Conservation (phyloP, 1,284 basidiomycete genomes). For the Trichosporon asahii region DNA sequence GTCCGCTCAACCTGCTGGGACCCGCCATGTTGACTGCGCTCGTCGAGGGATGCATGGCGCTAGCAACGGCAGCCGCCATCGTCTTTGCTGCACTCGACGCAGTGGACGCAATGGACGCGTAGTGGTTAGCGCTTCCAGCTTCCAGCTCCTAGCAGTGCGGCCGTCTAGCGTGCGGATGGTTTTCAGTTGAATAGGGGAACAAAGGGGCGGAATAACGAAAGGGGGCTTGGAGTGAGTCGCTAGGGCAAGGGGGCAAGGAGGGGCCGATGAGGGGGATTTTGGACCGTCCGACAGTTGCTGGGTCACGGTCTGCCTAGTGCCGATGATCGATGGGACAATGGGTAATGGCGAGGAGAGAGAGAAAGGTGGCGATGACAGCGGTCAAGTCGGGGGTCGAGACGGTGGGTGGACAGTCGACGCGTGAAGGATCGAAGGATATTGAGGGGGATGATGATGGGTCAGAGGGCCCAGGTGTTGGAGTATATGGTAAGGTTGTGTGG, state of each 20-base stretch:
- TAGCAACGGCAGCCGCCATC: neutral
- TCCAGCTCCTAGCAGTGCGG: neutral
- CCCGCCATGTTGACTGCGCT: constrained; percentile 1
- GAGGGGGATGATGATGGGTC: neutral
- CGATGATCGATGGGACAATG: neutral
- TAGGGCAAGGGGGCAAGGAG: neutral
- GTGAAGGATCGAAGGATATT: neutral
- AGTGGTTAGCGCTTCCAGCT: neutral
- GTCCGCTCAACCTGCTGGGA: constrained; percentile 4
- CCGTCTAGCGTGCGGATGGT: neutral
- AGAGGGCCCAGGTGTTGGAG: neutral
- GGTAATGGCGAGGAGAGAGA: neutral
- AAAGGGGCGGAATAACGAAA: neutral
- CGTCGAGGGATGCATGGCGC: neutral
- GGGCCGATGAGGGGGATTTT: neutral
- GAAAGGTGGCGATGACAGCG: neutral
- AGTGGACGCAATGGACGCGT: neutral
- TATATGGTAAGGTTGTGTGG: neutral
- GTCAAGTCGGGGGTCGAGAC: neutral
- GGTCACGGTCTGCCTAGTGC: neutral
- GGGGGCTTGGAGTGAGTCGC: constrained; percentile 3
- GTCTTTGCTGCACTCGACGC: neutral
- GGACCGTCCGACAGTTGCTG: neutral
- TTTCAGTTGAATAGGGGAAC: neutral
- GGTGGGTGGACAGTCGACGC: neutral